These are phyloP conservation scores for Polytrichum formosum DNA, from an alignment of 225 moss, liverwort and hornwort species.

Conservation along the genomic window DNA sequence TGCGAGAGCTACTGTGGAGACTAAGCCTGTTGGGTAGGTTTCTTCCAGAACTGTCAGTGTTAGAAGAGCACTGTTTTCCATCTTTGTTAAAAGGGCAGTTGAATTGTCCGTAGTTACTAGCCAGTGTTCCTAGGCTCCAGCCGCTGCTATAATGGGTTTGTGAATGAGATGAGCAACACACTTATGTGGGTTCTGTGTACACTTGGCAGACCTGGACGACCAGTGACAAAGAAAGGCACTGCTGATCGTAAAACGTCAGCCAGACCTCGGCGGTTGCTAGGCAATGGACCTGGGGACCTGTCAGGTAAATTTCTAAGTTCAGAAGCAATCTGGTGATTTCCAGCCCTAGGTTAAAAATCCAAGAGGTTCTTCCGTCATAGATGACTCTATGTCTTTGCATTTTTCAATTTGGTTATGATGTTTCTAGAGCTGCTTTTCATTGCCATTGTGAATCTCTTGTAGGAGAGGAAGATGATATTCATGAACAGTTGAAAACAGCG, in stretches of 20 bases:
- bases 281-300: slow-evolving; percentile 62
- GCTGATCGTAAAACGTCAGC: slow-evolving; percentile 73
- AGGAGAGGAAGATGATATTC: slow-evolving; percentile 97
- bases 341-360: background rate
- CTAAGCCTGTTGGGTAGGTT: slow-evolving; percentile 36
- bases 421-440: background rate
- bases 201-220: slow-evolving; percentile 67
- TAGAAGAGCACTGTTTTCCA: no score
- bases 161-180: no score
- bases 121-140: no score
- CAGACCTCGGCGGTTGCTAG: slow-evolving; percentile 74
- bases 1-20: slow-evolving; percentile 59
- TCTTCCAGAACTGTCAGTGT: background rate
- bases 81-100: no score
- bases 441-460: background rate
- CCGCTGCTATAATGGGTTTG: no score
- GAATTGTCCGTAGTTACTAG: no score
- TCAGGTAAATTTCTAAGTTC: slow-evolving; percentile 46
- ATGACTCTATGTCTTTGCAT: background rate
- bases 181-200: no score
- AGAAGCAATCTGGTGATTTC: background rate
- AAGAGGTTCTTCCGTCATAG: background rate
- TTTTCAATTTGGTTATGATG: background rate
- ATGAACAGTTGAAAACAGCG: slow-evolving; percentile 71
- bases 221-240: slow-evolving; percentile 72